phyloP scores from a whole-genome alignment of 495 filamentous ascomycete genomes.

The Neurospora intermedia region DNA sequence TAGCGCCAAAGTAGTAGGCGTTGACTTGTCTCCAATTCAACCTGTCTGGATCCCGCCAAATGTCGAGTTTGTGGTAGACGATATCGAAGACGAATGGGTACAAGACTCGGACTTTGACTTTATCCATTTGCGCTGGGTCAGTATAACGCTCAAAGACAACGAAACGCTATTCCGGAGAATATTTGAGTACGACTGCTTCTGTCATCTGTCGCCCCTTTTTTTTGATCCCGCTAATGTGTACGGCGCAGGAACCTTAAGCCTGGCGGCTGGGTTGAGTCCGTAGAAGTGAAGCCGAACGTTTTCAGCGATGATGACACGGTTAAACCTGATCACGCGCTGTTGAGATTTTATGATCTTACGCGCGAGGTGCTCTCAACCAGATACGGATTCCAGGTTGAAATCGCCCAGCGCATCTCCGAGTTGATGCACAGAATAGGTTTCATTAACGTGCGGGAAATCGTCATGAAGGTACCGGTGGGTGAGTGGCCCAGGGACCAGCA shows the following conservation, averaged over 20 bases:
- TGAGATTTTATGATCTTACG: conserved; percentile 27
- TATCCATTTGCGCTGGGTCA: conserved; percentile 34
- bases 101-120: conserved; percentile 42
- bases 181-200: conserved; percentile 17
- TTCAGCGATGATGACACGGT: conserved; percentile 44
- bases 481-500: conserved; percentile 48
- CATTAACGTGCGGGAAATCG: conserved; percentile 37
- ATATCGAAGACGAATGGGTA: conserved; percentile 46
- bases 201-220: not conserved
- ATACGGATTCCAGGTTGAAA: conserved; percentile 35
- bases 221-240: not conserved
- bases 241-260: conserved; percentile 42
- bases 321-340: conserved; percentile 32
- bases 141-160: conserved; percentile 40
- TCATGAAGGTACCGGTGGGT: conserved; percentile 50
- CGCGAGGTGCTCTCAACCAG: conserved; percentile 18
- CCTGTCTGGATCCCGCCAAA: conserved; percentile 46
- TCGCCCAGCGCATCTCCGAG: conserved; percentile 27
- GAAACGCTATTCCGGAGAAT: conserved; percentile 20
- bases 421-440: conserved; percentile 38
- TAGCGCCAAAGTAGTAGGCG: conserved; percentile 44
- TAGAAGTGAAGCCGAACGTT: conserved; percentile 42
- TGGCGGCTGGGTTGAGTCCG: conserved; percentile 52
- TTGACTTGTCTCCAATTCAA: conserved; percentile 55
- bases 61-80: conserved; percentile 49